Conservation (phyloP, 176 grass and related monocot genomes). For the Raddia distichophylla region DNA sequence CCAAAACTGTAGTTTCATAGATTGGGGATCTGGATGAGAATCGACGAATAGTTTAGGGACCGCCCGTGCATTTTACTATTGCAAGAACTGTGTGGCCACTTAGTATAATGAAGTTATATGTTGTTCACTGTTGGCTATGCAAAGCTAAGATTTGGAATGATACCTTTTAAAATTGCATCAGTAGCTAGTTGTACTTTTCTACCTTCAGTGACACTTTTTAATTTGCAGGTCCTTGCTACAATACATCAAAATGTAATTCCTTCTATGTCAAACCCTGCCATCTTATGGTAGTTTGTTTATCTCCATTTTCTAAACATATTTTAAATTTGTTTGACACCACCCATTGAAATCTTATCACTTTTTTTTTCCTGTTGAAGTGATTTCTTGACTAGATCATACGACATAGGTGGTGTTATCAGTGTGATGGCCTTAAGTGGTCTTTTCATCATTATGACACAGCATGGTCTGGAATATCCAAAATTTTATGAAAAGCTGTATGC, state of each 20-base stretch:
- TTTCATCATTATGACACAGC: slow-evolving; percentile 95
- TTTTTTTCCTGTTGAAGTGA: slow-evolving; percentile 66
- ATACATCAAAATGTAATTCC: slow-evolving; percentile 91
- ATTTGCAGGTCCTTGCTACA: slow-evolving; percentile 81
- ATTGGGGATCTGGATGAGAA: no score
- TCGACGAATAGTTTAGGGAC: no score
- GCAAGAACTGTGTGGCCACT: background rate
- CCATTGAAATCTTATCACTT: slow-evolving; percentile 8
- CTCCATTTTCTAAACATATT: slow-evolving; percentile 11
- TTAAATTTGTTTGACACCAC: slow-evolving; percentile 25
- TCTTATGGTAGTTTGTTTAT: slow-evolving; percentile 69
- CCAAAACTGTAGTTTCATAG: no score
- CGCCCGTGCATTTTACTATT: no score
- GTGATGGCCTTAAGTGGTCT: slow-evolving; percentile 96
- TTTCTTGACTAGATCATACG: slow-evolving; percentile 98
- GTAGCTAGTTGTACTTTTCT: slow-evolving; percentile 18
- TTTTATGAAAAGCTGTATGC: slow-evolving; percentile 97
- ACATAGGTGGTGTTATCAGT: slow-evolving; percentile 97
- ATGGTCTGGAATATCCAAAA: slow-evolving; percentile 87
- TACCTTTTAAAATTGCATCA: background rate
- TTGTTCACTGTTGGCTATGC: background rate
- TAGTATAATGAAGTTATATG: slow-evolving; percentile 7
- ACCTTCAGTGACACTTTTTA: slow-evolving; percentile 12
- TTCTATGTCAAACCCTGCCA: slow-evolving; percentile 85
- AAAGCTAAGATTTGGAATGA: background rate